phyloP scores from a whole-genome alignment of 441 rosid species.

The Viola pubescens region DNA sequence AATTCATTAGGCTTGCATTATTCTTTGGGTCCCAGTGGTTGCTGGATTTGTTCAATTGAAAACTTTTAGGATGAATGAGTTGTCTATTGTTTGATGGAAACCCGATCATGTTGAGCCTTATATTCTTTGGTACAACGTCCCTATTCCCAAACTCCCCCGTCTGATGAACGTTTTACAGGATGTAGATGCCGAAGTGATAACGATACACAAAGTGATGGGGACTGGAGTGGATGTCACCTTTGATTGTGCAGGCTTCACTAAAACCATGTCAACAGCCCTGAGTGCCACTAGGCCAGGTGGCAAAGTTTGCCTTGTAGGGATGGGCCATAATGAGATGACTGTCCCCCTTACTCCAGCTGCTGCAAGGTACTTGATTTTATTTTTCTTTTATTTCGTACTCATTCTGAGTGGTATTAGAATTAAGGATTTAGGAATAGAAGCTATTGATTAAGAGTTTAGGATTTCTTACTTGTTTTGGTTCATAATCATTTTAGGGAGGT shows the following conservation, averaged over 20 bases:
- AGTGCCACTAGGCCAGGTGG: constrained; percentile 60
- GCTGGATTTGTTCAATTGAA: too few species aligned
- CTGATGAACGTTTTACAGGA: constrained; percentile 32
- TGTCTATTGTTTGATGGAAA: too few species aligned
- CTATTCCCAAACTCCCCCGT: not conserved
- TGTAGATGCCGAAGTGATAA: constrained; percentile 39
- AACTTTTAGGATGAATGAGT: too few species aligned
- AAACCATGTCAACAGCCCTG: constrained; percentile 75
- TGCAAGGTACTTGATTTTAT: constrained; percentile 41
- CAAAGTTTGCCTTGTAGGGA: constrained; percentile 79
- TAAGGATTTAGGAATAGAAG: not conserved
- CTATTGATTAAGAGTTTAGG: not conserved
- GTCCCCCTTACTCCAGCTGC: constrained; percentile 81
- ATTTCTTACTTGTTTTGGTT: not conserved
- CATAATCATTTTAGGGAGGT: constrained; percentile 55
- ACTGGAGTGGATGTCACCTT: constrained; percentile 56
- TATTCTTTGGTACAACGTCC: not conserved
- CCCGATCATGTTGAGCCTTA: too few species aligned
- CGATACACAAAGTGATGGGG: constrained; percentile 45
- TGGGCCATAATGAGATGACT: constrained; percentile 67
- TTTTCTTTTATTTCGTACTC: not conserved
- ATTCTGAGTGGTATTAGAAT: not conserved
- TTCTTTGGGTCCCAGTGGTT: too few species aligned
- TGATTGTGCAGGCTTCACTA: constrained; percentile 69
- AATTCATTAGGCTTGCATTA: too few species aligned